Evolutionary conservation across 1,139 yeast species (phyloP).

Genomic region (Candida labiduridarum): DNA sequence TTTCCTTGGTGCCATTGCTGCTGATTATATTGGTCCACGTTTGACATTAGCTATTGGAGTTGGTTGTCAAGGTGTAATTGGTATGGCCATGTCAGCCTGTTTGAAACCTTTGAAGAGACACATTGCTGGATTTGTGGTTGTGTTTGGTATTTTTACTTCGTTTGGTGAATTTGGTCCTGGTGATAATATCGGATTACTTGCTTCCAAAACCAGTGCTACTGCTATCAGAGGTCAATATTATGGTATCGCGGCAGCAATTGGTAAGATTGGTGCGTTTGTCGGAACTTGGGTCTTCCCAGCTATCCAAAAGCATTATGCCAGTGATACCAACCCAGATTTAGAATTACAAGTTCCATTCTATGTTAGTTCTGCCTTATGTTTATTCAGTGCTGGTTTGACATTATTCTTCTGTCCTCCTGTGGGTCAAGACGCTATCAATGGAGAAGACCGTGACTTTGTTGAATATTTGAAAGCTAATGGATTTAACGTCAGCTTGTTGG

Average conservation of each 20-base stretch:
- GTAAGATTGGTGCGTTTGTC: slow-evolving; percentile 88
- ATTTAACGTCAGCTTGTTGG: slow-evolving; percentile 55
- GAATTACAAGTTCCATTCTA: slow-evolving; percentile 72
- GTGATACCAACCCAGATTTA: slow-evolving; percentile 15
- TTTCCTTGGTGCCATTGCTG: slow-evolving; percentile 72
- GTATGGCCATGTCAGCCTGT: slow-evolving; percentile 84
- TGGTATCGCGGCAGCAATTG: slow-evolving; percentile 87
- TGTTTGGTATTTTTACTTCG: slow-evolving; percentile 82
- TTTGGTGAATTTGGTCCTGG: slow-evolving; percentile 95
- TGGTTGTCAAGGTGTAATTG: slow-evolving; percentile 70
- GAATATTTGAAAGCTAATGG: slow-evolving; percentile 63
- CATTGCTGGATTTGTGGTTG: slow-evolving; percentile 77
- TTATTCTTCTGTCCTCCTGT: slow-evolving; percentile 75
- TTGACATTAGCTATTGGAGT: slow-evolving; percentile 72
- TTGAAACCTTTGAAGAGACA: slow-evolving; percentile 57
- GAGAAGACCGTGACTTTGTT: slow-evolving; percentile 72
- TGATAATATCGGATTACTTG: slow-evolving; percentile 84
- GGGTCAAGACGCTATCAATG: slow-evolving; percentile 77
- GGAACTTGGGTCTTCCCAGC: slow-evolving; percentile 88
- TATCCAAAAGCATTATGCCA: slow-evolving; percentile 49
- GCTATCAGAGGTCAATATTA: slow-evolving; percentile 89
- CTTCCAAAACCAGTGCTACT: slow-evolving; percentile 86
- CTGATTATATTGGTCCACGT: slow-evolving; percentile 89
- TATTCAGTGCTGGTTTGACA: slow-evolving; percentile 69
- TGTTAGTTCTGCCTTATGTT: slow-evolving; percentile 75